Evolutionary conservation across 192 early-diverging fungal species (phyloP), one percentile per base, ranked within the genome.

Genomic region (Phycomyces nitens): DNA sequence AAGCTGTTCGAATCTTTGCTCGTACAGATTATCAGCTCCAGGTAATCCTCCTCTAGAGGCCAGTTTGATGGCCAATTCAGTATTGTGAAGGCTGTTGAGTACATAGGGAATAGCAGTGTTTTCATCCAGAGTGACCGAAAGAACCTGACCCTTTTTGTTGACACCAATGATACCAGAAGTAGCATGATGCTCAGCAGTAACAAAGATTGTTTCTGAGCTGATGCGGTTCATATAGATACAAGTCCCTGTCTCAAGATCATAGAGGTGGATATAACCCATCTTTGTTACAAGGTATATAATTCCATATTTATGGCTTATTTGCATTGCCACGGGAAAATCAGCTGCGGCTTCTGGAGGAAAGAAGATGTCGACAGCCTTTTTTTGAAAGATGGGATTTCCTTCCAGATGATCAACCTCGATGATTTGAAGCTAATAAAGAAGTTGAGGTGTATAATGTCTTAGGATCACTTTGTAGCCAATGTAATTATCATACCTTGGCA

Each of bases 321-420:
- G 95, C 94, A 98, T 95, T 3, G 94, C 83, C 3, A 99, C 95
- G n/a, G 97, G 97, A 73, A 98, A 99, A 70, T 99, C 97, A 57
- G 77, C 83, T 20, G 87, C 88, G 20, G 95, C 94, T 74, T 98
- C 97, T 23, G 94, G 80, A n/a, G 97, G 97, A 84, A 98, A 99
- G 76, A 88, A 94, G 18, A 99, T 83, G 63, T 98, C 95, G 20
- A 93, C 90, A 7, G 93, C 84, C 60, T 87, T 87, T 79, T 98
- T 99, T 67, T 85, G 83, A 77, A 92, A 98, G 26, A 78, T 71
- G 29, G 95, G 92, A 58, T 93, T 91, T 60, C 92, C 92, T 22
- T 97, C 94, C 49, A 86, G 88, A 69, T 94, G 95, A 75, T 98
- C 94, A 55, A 98, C 92, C 75, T 98, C 96, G 40, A 98, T 91